A percentile compares a stretch with the other conserved stretches of the same genome.
phyloP scores from a whole-genome alignment of 305 asterid species.

The Fraxinus sp. region DNA sequence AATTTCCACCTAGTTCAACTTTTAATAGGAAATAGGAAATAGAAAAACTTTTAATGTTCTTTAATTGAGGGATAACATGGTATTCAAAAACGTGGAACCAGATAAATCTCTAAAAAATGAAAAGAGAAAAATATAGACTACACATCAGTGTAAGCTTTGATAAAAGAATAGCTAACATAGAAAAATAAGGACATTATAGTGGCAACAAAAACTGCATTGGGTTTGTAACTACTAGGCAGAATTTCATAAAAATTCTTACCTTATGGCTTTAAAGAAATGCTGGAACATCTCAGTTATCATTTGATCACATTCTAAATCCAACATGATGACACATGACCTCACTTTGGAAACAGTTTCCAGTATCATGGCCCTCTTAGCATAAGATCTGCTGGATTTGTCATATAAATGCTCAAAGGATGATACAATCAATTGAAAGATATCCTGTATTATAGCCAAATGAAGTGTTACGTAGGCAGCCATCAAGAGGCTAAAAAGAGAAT shows the following conservation, averaged over 20 bases:
- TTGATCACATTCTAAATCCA: constrained; percentile 92
- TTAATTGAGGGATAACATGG: neutral
- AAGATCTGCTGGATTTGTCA: constrained; percentile 71
- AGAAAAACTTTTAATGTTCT: neutral
- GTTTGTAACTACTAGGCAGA: constrained; percentile 12
- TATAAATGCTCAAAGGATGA: constrained; percentile 72
- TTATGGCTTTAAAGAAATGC: constrained; percentile 66
- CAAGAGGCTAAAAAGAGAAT: constrained; percentile 2
- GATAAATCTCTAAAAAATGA: neutral
- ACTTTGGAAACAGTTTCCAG: constrained; percentile 90
- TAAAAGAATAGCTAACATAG: constrained; percentile 9
- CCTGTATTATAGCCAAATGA: constrained; percentile 52
- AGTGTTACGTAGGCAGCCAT: constrained; percentile 25
- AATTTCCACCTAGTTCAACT: neutral
- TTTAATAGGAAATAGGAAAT: constrained; percentile 1
- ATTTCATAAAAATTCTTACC: constrained; percentile 42
- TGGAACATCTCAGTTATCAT: constrained; percentile 85
- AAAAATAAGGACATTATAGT: constrained; percentile 2
- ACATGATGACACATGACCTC: constrained; percentile 87
- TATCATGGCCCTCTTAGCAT: constrained; percentile 62
- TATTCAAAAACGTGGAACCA: neutral
- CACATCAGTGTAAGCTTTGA: neutral
- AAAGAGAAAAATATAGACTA: neutral
- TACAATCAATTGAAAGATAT: constrained; percentile 78
- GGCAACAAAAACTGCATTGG: constrained; percentile 1